phyloP scores from a whole-genome alignment of 208 protist genomes.

The Lotmaria passim region DNA sequence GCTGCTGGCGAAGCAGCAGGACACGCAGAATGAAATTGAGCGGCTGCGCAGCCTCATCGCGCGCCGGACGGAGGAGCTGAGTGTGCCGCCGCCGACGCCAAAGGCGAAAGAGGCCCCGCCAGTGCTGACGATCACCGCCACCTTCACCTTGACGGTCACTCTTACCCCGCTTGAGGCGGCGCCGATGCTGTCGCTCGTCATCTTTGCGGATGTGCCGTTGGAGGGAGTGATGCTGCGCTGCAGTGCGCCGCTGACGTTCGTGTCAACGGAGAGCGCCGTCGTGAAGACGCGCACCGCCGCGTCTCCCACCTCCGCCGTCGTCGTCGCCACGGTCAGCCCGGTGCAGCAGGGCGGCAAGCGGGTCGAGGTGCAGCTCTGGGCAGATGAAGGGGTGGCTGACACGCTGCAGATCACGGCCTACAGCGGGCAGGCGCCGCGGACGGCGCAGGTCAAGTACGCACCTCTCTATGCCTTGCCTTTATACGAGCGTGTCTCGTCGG shows the following conservation, averaged over 20 bases:
- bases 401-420: slow-evolving; percentile 52
- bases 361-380: slow-evolving; percentile 60
- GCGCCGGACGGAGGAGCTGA: slow-evolving; percentile 47
- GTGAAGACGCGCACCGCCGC: slow-evolving; percentile 31
- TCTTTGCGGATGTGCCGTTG: slow-evolving; percentile 67
- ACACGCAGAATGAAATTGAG: slow-evolving; percentile 50
- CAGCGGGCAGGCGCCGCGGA: slow-evolving; percentile 58
- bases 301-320: neutral
- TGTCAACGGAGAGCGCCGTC: slow-evolving; percentile 41
- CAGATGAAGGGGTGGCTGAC: slow-evolving; percentile 56
- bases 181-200: slow-evolving; percentile 59
- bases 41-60: slow-evolving; percentile 48
- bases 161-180: slow-evolving; percentile 54
- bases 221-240: slow-evolving; percentile 58
- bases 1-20: slow-evolving; percentile 38
- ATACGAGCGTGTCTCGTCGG: slow-evolving; percentile 61
- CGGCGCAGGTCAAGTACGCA: slow-evolving; percentile 71
- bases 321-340: slow-evolving; percentile 32
- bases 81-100: slow-evolving; percentile 29
- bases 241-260: slow-evolving; percentile 44
- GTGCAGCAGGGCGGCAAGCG: slow-evolving; percentile 37
- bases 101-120: slow-evolving; percentile 23
- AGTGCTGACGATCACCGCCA: slow-evolving; percentile 63
- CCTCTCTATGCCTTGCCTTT: slow-evolving; percentile 66
- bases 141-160: slow-evolving; percentile 59